These are phyloP conservation scores for Podospora didyma DNA, from an alignment of 495 filamentous ascomycete species.

Conservation along the genomic window DNA sequence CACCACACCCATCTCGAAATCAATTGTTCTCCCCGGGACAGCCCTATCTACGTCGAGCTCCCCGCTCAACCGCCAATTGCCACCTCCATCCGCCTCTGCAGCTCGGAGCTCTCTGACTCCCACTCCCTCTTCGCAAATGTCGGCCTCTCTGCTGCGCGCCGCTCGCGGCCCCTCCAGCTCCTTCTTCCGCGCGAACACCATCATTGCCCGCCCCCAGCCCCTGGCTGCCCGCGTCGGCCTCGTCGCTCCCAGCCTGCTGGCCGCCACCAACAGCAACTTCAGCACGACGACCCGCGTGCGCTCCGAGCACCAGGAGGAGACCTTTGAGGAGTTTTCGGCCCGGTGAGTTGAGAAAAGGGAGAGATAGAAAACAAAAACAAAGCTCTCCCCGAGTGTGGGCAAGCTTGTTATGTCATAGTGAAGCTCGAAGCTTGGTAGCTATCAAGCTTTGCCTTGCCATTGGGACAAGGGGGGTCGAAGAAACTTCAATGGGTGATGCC, in stretches of 20 bases:
- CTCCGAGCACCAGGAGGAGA: constrained; percentile 75
- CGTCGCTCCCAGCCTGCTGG: constrained; percentile 37
- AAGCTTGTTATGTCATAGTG: constrained; percentile 9
- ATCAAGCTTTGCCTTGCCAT: constrained; percentile 17
- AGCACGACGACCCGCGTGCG: constrained; percentile 60
- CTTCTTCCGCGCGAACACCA: constrained; percentile 59
- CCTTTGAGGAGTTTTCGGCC: constrained; percentile 97
- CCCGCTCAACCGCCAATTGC: constrained; percentile 18
- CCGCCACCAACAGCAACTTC: constrained; percentile 55
- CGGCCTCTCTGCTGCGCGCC: constrained; percentile 63
- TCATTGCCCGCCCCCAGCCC: constrained; percentile 52
- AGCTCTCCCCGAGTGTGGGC: not conserved
- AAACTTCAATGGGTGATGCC: too few species aligned
- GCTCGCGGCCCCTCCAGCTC: constrained; percentile 64
- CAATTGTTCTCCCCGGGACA: constrained; percentile 23
- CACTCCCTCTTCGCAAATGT: constrained; percentile 45
- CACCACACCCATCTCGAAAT: constrained; percentile 14
- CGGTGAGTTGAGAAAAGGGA: constrained; percentile 61
- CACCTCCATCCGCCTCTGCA: constrained; percentile 8
- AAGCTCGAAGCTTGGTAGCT: constrained; percentile 14
- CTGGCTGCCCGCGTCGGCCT: constrained; percentile 34
- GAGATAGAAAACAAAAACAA: constrained; percentile 4
- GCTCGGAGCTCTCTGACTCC: constrained; percentile 9
- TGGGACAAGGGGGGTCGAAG: not conserved
- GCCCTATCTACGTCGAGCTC: constrained; percentile 18